Evolutionary conservation across 2,329 filamentous ascomycete species (phyloP), one percentile per base, ranked within the genome.

Genomic region (Cylindrodendrum hubeiense): DNA sequence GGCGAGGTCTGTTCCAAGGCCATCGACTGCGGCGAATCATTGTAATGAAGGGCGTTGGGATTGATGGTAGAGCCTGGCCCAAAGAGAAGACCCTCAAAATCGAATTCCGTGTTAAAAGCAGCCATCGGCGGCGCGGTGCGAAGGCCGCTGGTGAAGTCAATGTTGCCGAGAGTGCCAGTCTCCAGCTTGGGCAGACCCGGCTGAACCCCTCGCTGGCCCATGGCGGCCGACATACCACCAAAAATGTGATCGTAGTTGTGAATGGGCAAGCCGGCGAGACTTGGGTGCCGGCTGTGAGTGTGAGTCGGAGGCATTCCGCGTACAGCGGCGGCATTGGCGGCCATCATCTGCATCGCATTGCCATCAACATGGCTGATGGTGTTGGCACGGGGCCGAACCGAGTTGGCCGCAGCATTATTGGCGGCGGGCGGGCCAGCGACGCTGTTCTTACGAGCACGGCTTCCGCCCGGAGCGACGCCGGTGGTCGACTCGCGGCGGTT

Each of bases 321-420:
- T 70, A 80, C 84, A 71, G 82, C 86, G 44, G 85, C 82, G 47
- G 85, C 82, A 74, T 87, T 89, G 54, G 87, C 86, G 53, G 88
- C 88, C 68, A 93, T 85, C 81, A 96, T 88, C 72, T 91, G 93
- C 78, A 97, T 87, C 43, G 91, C 89, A 58, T 86, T 85, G 62
- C 89, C 88, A 77, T 98, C 96, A 61, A 98, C 90, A 79, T 98
- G 95, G 76, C 95, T 96, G 76, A 99, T 97, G 39, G 96, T 99
- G 78, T 98, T 98, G 59, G 96, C 95, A 74, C 96, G 87, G 22
- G 95, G 96, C 70, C 96, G 88, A 89, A 95, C 95, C 13, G 86
- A 85, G 57, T 85, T 85, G 60, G 86, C 84, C 47, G 80, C 77
- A 54, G 80, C 82, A 51, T 82, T 82, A 17, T 81, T 79, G 62